Evolutionary conservation across 2,329 filamentous ascomycete genomes (phyloP), one percentile per base, ranked within the genome.

Genomic region (Decorospora gaudefroyi): DNA sequence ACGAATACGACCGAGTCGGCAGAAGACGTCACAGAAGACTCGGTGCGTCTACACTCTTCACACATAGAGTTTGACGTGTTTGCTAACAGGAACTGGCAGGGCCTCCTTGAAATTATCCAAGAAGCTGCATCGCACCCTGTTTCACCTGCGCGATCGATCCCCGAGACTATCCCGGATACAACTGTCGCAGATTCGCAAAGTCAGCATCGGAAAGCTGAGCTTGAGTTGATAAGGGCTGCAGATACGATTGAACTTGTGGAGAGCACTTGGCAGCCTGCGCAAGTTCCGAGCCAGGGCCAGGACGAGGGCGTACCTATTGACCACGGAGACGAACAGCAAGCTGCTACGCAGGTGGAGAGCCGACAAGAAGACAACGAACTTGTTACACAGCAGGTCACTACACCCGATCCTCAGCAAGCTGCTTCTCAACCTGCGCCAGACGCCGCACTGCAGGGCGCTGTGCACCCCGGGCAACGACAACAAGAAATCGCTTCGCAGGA

Each of bases 81-180:
- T 27, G 36, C 51, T 57, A 48, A 60, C 29, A 3, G 12, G 7
- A n/a, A 6, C 10, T 16, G 26, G 30, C 25, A 61, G 57, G 50
- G 45, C 17, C 28, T 55, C 2, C 39, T 55, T 23, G 46, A 57
- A 26, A 46, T 51, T 11, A 34, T 46, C 8, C 31, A 53, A 41
- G 42, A 47, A 51, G 53, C 42, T 6, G 28, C 47, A 15, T 39
- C 33, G 33, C 37, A 40, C 32, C 46, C 48, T 3, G 16, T 19
- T 4, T 62, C 63, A 13, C 57, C 56, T 2, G 48, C 57, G 4
- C 34, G 42, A 13, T 66, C 63, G 2, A 62, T 66, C 12, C 55
- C 63, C 4, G 63, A 66, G 33, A 66, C 63, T 2, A 37, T 62
- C 3, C 45, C 54, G n/a, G 59, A 63, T 12, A 46, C 33, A n/a